These are phyloP conservation scores for Fragaria iinumae DNA, from an alignment of 306 rosid genomes.

Conservation along the genomic window DNA sequence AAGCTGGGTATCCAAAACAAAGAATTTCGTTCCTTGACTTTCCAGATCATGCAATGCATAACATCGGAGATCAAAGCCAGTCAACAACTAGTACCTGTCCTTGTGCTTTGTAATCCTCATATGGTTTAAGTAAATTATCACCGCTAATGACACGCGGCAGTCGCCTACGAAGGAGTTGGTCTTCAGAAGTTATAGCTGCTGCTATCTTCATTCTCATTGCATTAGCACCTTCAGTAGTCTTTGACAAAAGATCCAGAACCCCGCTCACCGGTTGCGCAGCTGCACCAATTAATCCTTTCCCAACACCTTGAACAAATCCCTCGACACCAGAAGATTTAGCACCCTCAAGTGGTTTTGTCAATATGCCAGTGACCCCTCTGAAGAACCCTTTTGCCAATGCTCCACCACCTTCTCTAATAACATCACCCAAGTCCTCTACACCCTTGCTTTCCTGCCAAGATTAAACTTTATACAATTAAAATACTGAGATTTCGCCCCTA, in stretches of 20 bases:
- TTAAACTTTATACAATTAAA: background rate
- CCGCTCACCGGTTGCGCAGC: slow-evolving; percentile 99
- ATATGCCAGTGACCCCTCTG: slow-evolving; percentile 97
- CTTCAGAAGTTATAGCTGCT: slow-evolving; percentile 94
- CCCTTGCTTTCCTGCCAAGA: slow-evolving; percentile 85
- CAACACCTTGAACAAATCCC: slow-evolving; percentile 99
- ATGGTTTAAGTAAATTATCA: slow-evolving; percentile 83
- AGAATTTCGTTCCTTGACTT: background rate
- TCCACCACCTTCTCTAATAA: slow-evolving; percentile 97
- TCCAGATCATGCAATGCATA: background rate
- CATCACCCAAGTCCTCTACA: slow-evolving; percentile 89
- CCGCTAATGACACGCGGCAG: slow-evolving; percentile 90
- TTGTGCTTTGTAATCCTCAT: slow-evolving; percentile 81
- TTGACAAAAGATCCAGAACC: slow-evolving; percentile 91
- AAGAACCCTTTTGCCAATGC: slow-evolving; percentile 97
- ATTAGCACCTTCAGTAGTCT: slow-evolving; percentile 98
- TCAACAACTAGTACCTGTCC: slow-evolving; percentile 74
- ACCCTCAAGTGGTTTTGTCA: slow-evolving; percentile 97
- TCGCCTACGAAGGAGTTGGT: slow-evolving; percentile 93
- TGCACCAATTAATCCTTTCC: slow-evolving; percentile 95
- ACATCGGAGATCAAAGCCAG: slow-evolving; percentile 13
- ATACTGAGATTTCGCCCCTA: background rate
- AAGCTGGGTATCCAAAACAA: slow-evolving; percentile 6
- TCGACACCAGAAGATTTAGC: slow-evolving; percentile 96
- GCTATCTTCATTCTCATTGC: slow-evolving; percentile 98